Conservation (phyloP, 1,139 yeast species). For the Nakaseomyces sp. region DNA sequence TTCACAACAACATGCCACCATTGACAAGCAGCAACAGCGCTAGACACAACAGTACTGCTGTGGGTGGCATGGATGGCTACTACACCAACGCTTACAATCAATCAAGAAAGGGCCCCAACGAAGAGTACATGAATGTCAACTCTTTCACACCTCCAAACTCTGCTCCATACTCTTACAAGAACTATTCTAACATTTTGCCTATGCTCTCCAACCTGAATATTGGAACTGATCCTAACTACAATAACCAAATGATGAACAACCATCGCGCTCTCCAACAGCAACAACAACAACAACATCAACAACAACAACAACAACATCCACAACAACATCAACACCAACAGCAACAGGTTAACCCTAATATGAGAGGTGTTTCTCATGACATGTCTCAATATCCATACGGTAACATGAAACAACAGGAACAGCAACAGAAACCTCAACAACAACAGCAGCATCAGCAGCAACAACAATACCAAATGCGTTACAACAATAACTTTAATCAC, state of each 20-base stretch:
- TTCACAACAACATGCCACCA: neutral
- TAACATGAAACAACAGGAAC: slow-evolving; percentile 7
- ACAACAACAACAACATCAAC: slow-evolving; percentile 5
- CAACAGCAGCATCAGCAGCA: slow-evolving; percentile 3
- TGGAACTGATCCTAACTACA: neutral
- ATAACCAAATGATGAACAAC: slow-evolving; percentile 6
- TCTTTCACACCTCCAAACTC: neutral
- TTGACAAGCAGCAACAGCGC: neutral
- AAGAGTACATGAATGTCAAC: neutral
- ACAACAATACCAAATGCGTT: slow-evolving; percentile 4
- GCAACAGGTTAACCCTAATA: slow-evolving; percentile 4
- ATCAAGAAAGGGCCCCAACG: neutral
- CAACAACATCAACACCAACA: slow-evolving; percentile 13
- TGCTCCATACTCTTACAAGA: neutral
- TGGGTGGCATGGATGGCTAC: neutral
- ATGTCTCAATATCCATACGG: neutral
- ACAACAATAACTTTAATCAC: neutral
- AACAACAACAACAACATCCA: slow-evolving; percentile 8
- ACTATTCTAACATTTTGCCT: slow-evolving; percentile 3
- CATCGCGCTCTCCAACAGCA: slow-evolving; percentile 1
- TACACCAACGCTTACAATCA: neutral
- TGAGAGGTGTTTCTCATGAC: neutral
- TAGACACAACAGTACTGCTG: slow-evolving; percentile 3
- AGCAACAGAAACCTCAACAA: slow-evolving; percentile 9
- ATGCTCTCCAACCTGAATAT: neutral